Evolutionary conservation across 108 stramenopile species (phyloP), one percentile per base, ranked within the genome.

Genomic region (Bacterosira constricta): DNA sequence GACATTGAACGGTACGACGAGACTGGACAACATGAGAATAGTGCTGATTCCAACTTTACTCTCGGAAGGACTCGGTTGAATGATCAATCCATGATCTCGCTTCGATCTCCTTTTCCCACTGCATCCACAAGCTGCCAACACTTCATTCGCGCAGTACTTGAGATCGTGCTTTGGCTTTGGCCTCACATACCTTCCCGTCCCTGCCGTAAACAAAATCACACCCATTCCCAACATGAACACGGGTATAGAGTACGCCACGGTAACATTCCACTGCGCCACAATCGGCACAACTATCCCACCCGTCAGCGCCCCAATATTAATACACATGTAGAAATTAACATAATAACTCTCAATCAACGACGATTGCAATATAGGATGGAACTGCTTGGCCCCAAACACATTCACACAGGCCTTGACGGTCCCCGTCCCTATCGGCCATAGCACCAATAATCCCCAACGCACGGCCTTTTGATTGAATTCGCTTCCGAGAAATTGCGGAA

Each of bases 281-380:
- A 90, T 46, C 5, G 94, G 90, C 11, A 95, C 86, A 0, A 92
- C 54, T 9, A 91, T 82, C 23, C 90, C 88, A 30, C 94, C 94
- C 25, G 84, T 77, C 70, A 95, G 63, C 9, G 94, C 94, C 0
- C 94, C 94, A 50, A 92, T 83, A 62, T 95, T 95, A 69, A 95
- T 95, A 64, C 84, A 90, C 89, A 90, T 92, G 87, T 95, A 95
- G 59, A 92, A 95, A 37, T 89, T 89, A 38, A 95, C 91, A 51
- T 95, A 94, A 56, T 91, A 95, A 2, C 83, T 66, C 59, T 89
- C 88, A 61, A 95, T 90, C 71, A 87, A 52, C 3, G 84, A 74
- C 8, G 85, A 84, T 66, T 95, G 94, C 65, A 95, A 57, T 15
- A 92, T 60, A 0, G 94, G 94, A 77, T 95, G 94, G 72, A 87